Conservation (phyloP, 129 eudicot species). For the Apium graveolens region DNA sequence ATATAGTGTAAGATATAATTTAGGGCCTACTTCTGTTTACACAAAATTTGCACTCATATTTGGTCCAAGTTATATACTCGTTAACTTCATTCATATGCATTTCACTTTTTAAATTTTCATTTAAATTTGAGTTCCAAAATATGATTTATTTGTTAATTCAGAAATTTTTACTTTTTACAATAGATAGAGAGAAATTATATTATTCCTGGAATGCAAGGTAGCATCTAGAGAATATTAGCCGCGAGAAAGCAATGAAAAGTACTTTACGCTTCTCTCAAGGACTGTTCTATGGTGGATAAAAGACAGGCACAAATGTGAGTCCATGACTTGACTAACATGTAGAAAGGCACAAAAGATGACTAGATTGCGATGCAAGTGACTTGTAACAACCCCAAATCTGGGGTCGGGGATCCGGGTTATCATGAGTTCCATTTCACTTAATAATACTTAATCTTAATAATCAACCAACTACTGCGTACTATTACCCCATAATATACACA, state of each 20-base stretch:
- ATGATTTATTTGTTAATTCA: not conserved
- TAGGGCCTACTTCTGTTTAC: not conserved
- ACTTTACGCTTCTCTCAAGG: slow-evolving; percentile 45
- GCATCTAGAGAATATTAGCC: slow-evolving; percentile 48
- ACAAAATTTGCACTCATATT: not conserved
- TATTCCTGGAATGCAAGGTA: slow-evolving; percentile 70
- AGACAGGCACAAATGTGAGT: slow-evolving; percentile 30
- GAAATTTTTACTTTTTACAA: not conserved
- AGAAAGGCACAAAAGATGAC: too few species aligned
- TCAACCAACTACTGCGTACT: too few species aligned
- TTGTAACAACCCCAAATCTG: too few species aligned
- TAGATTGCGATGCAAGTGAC: too few species aligned
- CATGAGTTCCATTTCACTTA: too few species aligned
- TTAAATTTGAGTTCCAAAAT: not conserved
- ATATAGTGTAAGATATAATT: not conserved
- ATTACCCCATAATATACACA: too few species aligned
- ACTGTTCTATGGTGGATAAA: slow-evolving; percentile 55
- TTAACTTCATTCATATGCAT: not conserved
- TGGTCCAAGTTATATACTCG: not conserved
- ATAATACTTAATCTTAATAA: too few species aligned
- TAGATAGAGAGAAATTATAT: not conserved
- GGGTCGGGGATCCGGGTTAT: too few species aligned
- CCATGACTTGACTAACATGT: not conserved
- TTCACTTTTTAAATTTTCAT: not conserved
- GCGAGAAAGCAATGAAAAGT: slow-evolving; percentile 70